Base-by-base conservation (phyloP, 345 rosid species). In the Conringia planisiliqua region DNA sequence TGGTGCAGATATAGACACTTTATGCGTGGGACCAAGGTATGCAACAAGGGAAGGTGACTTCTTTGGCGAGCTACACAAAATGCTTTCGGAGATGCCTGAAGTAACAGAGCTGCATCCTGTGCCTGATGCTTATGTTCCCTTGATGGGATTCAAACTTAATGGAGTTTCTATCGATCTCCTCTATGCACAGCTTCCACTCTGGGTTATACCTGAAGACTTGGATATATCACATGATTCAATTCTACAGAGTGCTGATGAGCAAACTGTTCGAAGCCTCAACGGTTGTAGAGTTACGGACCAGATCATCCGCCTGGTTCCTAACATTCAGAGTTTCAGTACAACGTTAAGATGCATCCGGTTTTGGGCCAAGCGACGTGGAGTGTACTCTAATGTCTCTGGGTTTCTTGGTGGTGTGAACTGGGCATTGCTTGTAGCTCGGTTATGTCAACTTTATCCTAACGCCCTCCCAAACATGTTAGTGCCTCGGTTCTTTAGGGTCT, bases 211-310 rank as follows among this genome's bases (percentile, higher is more conserved):
- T 36, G 97, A 95, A 91, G 96, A 95, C 83, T 81, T 95, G 48
- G 99, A 92, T 71, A 57, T 95, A 74, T 92, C 92, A 26, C 93
- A 92, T 74, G 99, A 90, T 71, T 86, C 96, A 18, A 87, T 92
- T 62, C 79, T 95, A 71, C 97, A 92, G 74, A 90, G 84, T 76
- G 83, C 89, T 13, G 97, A 95, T 82, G 97, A 92, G 42, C 93
- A 90, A 85, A 90, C 97, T 63, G 97, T 94, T 78, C 92, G 93
- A 68, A 95, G 99, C 78, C 97, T 95, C 71, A 92, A 95, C 62
- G 99, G 99, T 54, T 95, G 97, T 82, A 85, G 99, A 83, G 97
- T 95, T 40, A 95, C 99, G 70, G 99, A 95, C 86, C 97, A 92
- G 67, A 90, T 95, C 83, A 76, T 95, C 78, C 97, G 97, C 18